Conservation (phyloP, 2,329 filamentous ascomycete genomes). For the Cladorrhinum sp. region DNA sequence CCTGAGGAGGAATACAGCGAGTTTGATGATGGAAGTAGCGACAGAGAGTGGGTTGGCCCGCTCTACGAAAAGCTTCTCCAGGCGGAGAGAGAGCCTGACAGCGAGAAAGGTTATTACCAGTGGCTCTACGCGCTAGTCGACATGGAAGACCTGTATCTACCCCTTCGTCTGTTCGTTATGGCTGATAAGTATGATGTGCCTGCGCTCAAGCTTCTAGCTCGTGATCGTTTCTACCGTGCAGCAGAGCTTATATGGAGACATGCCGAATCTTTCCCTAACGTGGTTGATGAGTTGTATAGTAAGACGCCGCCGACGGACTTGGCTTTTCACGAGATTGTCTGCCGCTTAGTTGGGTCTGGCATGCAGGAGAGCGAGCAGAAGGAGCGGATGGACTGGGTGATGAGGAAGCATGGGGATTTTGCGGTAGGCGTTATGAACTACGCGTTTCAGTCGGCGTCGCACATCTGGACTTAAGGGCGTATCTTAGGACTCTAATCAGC, state of each 20-base stretch:
- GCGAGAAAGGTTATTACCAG: no score
- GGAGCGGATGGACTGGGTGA: slow-evolving; percentile 19
- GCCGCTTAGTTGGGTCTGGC: slow-evolving; percentile 17
- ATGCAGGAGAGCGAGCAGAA: not conserved
- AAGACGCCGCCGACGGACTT: slow-evolving; percentile 21
- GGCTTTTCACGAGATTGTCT: slow-evolving; percentile 24
- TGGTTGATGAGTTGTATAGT: slow-evolving; percentile 29
- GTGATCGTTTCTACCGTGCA: slow-evolving; percentile 31
- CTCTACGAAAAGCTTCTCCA: no score
- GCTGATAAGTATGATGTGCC: slow-evolving; percentile 38
- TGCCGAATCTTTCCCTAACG: slow-evolving; percentile 23
- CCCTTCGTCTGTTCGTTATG: slow-evolving; percentile 33
- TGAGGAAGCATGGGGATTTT: slow-evolving; percentile 27
- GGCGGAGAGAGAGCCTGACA: no score
- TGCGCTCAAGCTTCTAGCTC: slow-evolving; percentile 31
- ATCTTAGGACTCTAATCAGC: no score
- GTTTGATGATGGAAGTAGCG: not conserved
- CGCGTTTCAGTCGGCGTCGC: not conserved
- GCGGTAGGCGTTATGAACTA: slow-evolving; percentile 19
- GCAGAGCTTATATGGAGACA: slow-evolving; percentile 17
- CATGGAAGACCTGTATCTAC: not conserved
- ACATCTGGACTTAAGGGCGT: no score
- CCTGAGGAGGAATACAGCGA: not conserved
- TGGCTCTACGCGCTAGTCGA: no score
- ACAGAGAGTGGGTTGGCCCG: no score